phyloP scores from a whole-genome alignment of 371 early-diverging fungal genomes.

The Mortierella sp. region DNA sequence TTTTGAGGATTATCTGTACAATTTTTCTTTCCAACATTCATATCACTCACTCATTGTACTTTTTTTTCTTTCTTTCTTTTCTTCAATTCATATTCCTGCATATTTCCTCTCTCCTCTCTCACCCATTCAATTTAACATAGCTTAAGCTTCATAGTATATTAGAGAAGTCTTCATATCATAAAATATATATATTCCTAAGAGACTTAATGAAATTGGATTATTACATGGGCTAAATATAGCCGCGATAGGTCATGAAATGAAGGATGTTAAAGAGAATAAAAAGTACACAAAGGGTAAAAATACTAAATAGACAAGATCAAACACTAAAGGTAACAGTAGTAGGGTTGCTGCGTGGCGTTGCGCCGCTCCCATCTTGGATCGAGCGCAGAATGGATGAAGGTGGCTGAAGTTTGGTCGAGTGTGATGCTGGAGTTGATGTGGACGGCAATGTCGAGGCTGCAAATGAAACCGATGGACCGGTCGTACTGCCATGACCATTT shows the following conservation, averaged over 20 bases:
- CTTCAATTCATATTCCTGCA: neutral
- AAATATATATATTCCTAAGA: slow-evolving; percentile 3
- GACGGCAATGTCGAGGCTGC: neutral
- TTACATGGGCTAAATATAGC: slow-evolving; percentile 2
- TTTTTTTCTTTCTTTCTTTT: slow-evolving; percentile 1
- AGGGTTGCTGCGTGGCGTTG: neutral
- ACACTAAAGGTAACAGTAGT: slow-evolving; percentile 41
- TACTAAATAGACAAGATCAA: neutral
- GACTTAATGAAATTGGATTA: neutral
- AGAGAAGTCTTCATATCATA: slow-evolving; percentile 6
- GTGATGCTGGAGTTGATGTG: neutral
- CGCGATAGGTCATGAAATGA: neutral
- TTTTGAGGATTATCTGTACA: neutral
- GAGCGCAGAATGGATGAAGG: neutral
- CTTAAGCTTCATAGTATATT: neutral
- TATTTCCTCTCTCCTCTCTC: slow-evolving; percentile 6
- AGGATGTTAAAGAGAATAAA: neutral
- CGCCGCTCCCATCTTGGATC: neutral
- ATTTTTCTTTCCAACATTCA: neutral
- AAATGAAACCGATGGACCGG: neutral
- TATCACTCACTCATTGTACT: neutral
- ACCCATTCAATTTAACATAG: neutral
- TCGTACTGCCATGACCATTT: neutral
- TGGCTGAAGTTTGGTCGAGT: slow-evolving; percentile 8
- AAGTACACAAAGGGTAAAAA: neutral